Evolutionary conservation across 805 yeast genomes (phyloP), one percentile per base, ranked within the genome.

Genomic region (Cyberlindnera saturnus): DNA sequence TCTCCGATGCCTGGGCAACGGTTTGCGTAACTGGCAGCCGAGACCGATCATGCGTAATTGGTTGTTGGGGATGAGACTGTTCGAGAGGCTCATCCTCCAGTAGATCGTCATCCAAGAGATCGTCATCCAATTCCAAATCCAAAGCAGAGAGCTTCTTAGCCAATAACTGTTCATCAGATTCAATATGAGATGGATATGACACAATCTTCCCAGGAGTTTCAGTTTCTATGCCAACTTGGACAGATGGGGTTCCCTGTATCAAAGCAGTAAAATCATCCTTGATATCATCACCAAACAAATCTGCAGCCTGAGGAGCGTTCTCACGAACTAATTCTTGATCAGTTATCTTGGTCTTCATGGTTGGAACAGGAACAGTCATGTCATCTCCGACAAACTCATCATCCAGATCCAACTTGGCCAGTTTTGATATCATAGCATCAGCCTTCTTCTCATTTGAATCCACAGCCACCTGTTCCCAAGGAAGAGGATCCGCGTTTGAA

Each of bases 101-200:
- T 8, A 48, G 30, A 1, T 69, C 73, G 42, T 70, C 75, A 43
- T 69, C 77, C 44, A 73, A 52, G 9, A 48, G 32, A 1, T 73
- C 77, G 42, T 67, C 71, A 43, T 72, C 77, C 38, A 44, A 2
- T n/a, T 40, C 46, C 6, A 64, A 65, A 32, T 69, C 73, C 32
- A 72, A 55, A 41, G 69, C 68, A 8, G 65, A 63, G 35, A 70
- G 60, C 36, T 71, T 73, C 32, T 69, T 73, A 17, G 28, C 19
- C 31, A 9, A 13, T 6, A 5, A 8, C 34, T 32, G 40, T 5
- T 26, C 41, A 19, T 11, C 16, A 18, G n/a, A n/a, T 26, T 19
- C 16, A 11, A 9, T 6, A 15, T 34, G n/a, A 13, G 15, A 13
- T 17, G 37, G 14, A 17, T 28, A 34, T 18, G 11, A 23, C 10